Evolutionary conservation across 164 flowering plant genomes (phyloP), one percentile per base, ranked within the genome.

Genomic region (Dillenia suffruticosa): DNA sequence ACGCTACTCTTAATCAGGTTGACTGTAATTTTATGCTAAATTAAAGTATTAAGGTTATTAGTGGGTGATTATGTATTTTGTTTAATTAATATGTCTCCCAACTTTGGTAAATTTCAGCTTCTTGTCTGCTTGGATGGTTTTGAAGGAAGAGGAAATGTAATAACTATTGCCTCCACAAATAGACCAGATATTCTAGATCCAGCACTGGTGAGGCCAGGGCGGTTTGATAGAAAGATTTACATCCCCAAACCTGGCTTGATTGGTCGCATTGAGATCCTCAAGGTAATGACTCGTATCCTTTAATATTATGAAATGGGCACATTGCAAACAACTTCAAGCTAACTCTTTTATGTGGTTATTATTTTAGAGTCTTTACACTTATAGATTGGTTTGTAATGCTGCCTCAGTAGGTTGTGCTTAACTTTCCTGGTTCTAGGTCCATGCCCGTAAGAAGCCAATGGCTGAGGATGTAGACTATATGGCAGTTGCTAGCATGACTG

Each of bases 1-100:
- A 93, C 82, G 98, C 98, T 60, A 93, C 98, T 59, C 87, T 93
- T 48, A 93, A 93, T 83, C 98, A 93, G 98, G 98, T 90, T 66
- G 40, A 70, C 51, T 19, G 22, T 19, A 19, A 19, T 19, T 19
- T 19, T 19, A 19, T 19, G 22, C 22, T 19, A 19, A 19, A 19
- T 19, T 19, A 19, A 19, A 19, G 22, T 19, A 19, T 19, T 19
- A 19, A 50, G 54, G 57, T 56, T 32, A 26, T 57, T 61, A 46
- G 53, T 44, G 22, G 19, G 40, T 26, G 12, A 43, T 26, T 12
- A 53, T 22, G 12, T 24, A 44, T 14, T 13, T n/a, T 57, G 48
- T 12, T n/a, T 26, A 2, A 54, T 32, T 26, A 32, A 2, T 11
- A 10, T 54, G 24, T 43, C 14, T 43, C 10, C 45, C 2, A 22